phyloP scores from a whole-genome alignment of 345 rosid genomes.

The Citropsis articulata region DNA sequence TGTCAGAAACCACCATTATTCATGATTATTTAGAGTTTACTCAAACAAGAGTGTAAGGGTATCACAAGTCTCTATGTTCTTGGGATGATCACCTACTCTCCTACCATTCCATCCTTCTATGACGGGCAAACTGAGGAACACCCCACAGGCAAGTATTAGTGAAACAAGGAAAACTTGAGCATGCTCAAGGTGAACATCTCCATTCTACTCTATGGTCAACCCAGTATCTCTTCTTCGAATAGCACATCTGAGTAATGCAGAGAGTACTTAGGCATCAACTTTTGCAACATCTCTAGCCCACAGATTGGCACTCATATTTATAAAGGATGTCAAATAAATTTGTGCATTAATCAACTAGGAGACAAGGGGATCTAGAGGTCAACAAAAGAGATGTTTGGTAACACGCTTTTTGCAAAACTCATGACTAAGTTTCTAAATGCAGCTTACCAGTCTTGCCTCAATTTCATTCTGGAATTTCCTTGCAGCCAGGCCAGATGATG shows the following conservation, averaged over 20 bases:
- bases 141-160: background rate
- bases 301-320: background rate
- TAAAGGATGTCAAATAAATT: background rate
- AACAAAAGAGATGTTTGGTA: background rate
- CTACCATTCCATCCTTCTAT: background rate
- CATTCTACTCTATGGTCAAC: background rate
- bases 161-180: background rate
- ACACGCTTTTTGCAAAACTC: background rate
- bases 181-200: background rate
- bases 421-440: background rate
- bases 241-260: background rate
- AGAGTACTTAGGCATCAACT: background rate
- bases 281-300: background rate
- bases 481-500: conserved; percentile 38
- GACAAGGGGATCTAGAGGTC: conserved; percentile 1
- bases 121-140: background rate
- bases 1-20: conserved; percentile 7
- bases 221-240: background rate
- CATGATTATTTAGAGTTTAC: background rate
- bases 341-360: background rate
- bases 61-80: background rate
- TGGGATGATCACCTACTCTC: conserved; percentile 1
- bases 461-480: conserved; percentile 46
- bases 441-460: conserved; percentile 36
- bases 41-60: background rate